Evolutionary conservation across 352 stramenopile genomes (phyloP).

Genomic region (Blastocystis hominis): DNA sequence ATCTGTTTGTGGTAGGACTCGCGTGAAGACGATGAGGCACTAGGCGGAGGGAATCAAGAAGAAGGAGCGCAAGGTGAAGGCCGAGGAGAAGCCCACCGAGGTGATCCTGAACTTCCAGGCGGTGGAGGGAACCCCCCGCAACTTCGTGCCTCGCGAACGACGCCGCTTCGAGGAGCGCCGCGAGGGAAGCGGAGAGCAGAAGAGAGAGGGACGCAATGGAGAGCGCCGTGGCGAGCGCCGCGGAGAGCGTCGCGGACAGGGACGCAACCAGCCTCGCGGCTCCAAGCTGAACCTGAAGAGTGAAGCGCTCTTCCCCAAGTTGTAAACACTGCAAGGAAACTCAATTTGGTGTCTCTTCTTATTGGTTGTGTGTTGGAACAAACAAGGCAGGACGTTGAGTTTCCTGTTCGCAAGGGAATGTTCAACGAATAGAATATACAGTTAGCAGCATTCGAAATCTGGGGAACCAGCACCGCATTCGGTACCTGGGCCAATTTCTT

Average conservation of each 20-base stretch:
- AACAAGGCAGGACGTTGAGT: not conserved
- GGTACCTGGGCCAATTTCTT: not conserved
- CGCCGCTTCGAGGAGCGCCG: not conserved
- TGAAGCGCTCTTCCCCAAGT: slow-evolving; percentile 37
- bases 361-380: not conserved
- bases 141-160: not conserved
- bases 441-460: not conserved
- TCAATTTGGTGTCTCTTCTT: not conserved
- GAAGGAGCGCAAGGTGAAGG: slow-evolving; percentile 20
- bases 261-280: not conserved
- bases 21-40: not conserved
- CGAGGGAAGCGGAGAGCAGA: not conserved
- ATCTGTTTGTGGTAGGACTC: not conserved
- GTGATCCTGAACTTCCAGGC: slow-evolving; percentile 44
- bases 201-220: not conserved
- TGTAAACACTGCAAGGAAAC: not conserved
- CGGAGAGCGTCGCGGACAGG: not conserved
- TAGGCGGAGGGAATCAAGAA: slow-evolving; percentile 23
- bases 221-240: not conserved
- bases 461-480: not conserved
- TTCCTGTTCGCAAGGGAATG: not conserved
- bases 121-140: not conserved
- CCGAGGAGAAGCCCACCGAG: not conserved
- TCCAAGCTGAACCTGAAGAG: slow-evolving; percentile 48
- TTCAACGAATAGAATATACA: not conserved